phyloP scores from a whole-genome alignment of 1,139 yeast genomes.

The Lodderomyces pseudojiufengensis region DNA sequence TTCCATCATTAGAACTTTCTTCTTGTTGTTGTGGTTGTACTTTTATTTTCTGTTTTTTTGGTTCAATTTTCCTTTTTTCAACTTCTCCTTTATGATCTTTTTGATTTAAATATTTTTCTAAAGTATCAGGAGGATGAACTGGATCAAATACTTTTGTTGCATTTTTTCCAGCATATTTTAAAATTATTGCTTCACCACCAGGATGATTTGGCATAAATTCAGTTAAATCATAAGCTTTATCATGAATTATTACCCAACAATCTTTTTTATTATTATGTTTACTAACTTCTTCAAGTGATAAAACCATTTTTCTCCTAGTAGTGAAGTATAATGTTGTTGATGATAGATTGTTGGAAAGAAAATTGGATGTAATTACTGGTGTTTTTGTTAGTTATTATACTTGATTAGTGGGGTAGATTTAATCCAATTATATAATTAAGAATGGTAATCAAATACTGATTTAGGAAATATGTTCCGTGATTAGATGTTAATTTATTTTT shows the following conservation, averaged over 20 bases:
- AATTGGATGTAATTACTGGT: no score
- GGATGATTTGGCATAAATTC: slow-evolving; percentile 50
- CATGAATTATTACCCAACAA: slow-evolving; percentile 56
- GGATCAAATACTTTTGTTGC: slow-evolving; percentile 67
- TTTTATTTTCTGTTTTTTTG: slow-evolving; percentile 4
- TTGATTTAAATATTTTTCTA: slow-evolving; percentile 42
- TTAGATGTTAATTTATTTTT: no score
- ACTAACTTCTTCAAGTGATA: slow-evolving; percentile 30
- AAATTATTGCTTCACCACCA: slow-evolving; percentile 50
- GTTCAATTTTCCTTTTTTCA: slow-evolving; percentile 17
- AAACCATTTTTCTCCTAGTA: slow-evolving; percentile 16
- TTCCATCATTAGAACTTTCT: background rate
- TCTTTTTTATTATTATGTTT: slow-evolving; percentile 39
- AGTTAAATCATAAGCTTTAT: slow-evolving; percentile 49
- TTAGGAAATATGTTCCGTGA: no score
- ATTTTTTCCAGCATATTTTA: slow-evolving; percentile 55
- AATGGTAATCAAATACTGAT: no score
- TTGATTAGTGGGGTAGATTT: no score
- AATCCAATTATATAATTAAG: no score
- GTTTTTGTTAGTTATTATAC: background rate
- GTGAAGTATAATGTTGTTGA: no score
- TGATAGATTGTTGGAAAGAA: no score
- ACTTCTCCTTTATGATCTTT: slow-evolving; percentile 35
- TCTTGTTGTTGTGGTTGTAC: slow-evolving; percentile 2
- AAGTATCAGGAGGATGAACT: slow-evolving; percentile 79